phyloP scores from a whole-genome alignment of 2,329 filamentous ascomycete species.

The Aspergillus udagawae region DNA sequence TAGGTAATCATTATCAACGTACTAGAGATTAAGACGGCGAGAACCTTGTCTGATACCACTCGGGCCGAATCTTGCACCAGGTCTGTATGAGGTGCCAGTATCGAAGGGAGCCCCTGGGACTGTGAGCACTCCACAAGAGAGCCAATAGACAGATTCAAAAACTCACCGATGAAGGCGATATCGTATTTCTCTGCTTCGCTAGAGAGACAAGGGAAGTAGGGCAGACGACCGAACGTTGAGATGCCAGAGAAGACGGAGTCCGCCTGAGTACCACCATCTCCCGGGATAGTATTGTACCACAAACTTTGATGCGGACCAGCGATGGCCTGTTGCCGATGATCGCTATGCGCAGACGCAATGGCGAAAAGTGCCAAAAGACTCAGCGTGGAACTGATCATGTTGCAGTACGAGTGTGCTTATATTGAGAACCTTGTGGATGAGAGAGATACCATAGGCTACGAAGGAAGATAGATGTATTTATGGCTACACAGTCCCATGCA shows the following conservation, averaged over 20 bases:
- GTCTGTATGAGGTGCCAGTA: constrained; percentile 79
- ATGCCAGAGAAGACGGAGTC: constrained; percentile 88
- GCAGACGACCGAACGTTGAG: constrained; percentile 75
- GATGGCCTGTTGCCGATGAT: constrained; percentile 56
- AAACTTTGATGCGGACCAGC: constrained; percentile 68
- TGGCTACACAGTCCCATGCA: background rate
- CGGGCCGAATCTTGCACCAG: constrained; percentile 78
- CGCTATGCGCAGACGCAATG: constrained; percentile 56
- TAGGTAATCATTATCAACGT: constrained; percentile 39
- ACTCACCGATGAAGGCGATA: constrained; percentile 74
- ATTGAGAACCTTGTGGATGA: background rate
- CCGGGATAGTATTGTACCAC: constrained; percentile 80
- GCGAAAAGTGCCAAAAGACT: constrained; percentile 42
- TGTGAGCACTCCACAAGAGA: background rate
- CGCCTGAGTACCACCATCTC: constrained; percentile 81
- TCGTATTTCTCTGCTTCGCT: constrained; percentile 69
- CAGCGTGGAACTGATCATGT: constrained; percentile 18
- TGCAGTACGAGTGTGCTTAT: background rate
- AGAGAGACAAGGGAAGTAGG: constrained; percentile 73
- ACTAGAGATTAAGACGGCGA: constrained; percentile 82
- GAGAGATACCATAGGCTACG: background rate
- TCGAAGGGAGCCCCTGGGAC: constrained; percentile 73
- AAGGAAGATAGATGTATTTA: background rate
- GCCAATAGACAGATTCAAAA: background rate
- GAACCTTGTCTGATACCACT: constrained; percentile 83